Evolutionary conservation across 768 basidiomycete genomes (phyloP).

Genomic region (Lentinula guzmanii): DNA sequence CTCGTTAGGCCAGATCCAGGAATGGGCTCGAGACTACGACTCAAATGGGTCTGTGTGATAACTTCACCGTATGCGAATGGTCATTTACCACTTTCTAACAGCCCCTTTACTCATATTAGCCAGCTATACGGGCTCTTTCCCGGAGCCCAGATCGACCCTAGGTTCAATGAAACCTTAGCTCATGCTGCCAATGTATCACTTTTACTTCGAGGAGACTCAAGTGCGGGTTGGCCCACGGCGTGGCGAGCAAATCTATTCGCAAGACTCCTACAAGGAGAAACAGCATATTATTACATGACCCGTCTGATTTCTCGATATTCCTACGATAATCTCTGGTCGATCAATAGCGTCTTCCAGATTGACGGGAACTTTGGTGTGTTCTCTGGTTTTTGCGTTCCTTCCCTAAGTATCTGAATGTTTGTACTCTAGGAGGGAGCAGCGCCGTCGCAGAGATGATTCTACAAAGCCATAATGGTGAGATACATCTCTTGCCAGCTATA

Average conservation of each 20-base stretch:
- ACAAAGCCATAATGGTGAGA: slow-evolving; percentile 12
- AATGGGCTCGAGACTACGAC: slow-evolving; percentile 10
- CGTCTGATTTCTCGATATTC: neutral
- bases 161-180: slow-evolving; percentile 10
- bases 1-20: slow-evolving; percentile 10
- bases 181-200: slow-evolving; percentile 11
- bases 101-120: slow-evolving; percentile 11
- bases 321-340: slow-evolving; percentile 7
- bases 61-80: neutral
- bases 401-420: neutral
- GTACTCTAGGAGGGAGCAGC: neutral
- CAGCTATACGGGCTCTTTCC: slow-evolving; percentile 13
- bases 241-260: slow-evolving; percentile 13
- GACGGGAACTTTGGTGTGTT: slow-evolving; percentile 3
- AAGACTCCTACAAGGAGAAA: slow-evolving; percentile 9
- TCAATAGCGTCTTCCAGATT: slow-evolving; percentile 4
- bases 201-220: slow-evolving; percentile 10
- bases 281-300: slow-evolving; percentile 8
- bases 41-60: neutral
- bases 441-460: slow-evolving; percentile 10
- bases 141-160: slow-evolving; percentile 10
- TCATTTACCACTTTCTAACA: neutral
- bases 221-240: slow-evolving; percentile 11
- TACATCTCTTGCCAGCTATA: slow-evolving; percentile 12
- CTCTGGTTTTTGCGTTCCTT: neutral